These are phyloP conservation scores for Diaporthe destruens DNA, from an alignment of 2,329 filamentous ascomycete species.

Conservation along the genomic window DNA sequence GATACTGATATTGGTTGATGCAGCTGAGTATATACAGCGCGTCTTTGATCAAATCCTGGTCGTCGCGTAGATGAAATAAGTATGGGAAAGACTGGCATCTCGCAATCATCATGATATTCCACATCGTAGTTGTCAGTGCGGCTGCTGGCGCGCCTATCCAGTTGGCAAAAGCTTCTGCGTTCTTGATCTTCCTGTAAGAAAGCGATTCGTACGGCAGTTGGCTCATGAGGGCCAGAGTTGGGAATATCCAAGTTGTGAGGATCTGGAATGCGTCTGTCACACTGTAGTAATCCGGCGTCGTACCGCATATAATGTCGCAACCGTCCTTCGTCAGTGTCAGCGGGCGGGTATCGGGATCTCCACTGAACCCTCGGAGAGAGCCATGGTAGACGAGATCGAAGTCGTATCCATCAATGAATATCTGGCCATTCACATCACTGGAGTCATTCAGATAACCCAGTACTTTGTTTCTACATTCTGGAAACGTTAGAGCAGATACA, in stretches of 20 bases:
- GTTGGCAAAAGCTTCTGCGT: constrained; percentile 15
- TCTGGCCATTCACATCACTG: background rate
- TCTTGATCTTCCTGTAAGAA: constrained; percentile 17
- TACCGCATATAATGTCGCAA: background rate
- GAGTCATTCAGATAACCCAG: background rate
- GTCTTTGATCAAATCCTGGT: constrained; percentile 17
- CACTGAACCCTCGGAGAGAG: background rate
- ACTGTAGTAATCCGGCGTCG: background rate
- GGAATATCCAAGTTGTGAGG: constrained; percentile 9
- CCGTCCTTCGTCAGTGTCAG: constrained; percentile 7
- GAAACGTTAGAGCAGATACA: background rate
- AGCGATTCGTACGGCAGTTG: background rate
- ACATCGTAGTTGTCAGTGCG: constrained; percentile 10
- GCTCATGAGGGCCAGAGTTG: constrained; percentile 6
- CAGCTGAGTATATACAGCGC: constrained; percentile 15
- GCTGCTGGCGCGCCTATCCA: constrained; percentile 15
- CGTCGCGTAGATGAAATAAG: background rate
- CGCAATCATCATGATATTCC: constrained; percentile 18
- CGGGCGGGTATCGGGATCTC: background rate
- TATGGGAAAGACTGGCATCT: constrained; percentile 3
- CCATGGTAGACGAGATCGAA: constrained; percentile 8
- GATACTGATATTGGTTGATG: constrained; percentile 18
- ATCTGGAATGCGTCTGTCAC: constrained; percentile 16
- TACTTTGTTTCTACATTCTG: background rate
- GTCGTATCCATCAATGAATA: background rate